phyloP scores from a whole-genome alignment of 2,329 filamentous ascomycete species.

The Shiraia bambusicola region DNA sequence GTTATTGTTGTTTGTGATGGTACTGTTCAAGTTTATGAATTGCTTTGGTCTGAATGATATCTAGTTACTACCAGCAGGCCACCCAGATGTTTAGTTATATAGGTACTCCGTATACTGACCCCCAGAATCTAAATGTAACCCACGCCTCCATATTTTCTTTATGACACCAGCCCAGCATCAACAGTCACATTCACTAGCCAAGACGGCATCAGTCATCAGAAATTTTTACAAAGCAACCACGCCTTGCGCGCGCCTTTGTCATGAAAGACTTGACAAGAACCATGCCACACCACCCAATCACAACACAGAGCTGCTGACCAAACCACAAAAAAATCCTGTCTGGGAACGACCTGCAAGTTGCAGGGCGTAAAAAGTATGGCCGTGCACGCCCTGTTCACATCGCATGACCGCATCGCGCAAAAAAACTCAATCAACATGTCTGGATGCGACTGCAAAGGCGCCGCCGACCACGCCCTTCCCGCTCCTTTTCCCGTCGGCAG shows the following conservation, averaged over 20 bases:
- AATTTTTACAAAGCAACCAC: slow-evolving; percentile 6
- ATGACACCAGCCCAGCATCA: slow-evolving; percentile 20
- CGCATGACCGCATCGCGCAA: too few relatives aligned
- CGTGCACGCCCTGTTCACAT: background rate
- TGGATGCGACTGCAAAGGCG: too few relatives aligned
- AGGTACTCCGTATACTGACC: slow-evolving; percentile 13
- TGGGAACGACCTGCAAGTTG: slow-evolving; percentile 9
- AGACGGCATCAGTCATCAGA: slow-evolving; percentile 5
- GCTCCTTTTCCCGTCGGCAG: too few relatives aligned
- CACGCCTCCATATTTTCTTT: slow-evolving; percentile 5
- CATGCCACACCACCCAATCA: slow-evolving; percentile 1
- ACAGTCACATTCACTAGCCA: slow-evolving; percentile 1
- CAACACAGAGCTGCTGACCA: slow-evolving; percentile 7
- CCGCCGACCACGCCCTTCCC: too few relatives aligned
- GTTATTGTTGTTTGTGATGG: slow-evolving; percentile 10
- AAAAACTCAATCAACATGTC: too few relatives aligned
- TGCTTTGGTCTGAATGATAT: slow-evolving; percentile 8
- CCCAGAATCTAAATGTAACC: background rate
- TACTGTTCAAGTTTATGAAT: slow-evolving; percentile 4
- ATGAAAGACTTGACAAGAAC: slow-evolving; percentile 1
- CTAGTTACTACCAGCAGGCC: slow-evolving; percentile 3
- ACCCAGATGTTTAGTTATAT: too few relatives aligned
- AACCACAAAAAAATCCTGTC: slow-evolving; percentile 15
- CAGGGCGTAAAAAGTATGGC: background rate
- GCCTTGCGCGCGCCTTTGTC: slow-evolving; percentile 15